These are phyloP conservation scores for Yamadazyma nakazawae DNA, from an alignment of 805 yeast genomes.

Conservation along the genomic window DNA sequence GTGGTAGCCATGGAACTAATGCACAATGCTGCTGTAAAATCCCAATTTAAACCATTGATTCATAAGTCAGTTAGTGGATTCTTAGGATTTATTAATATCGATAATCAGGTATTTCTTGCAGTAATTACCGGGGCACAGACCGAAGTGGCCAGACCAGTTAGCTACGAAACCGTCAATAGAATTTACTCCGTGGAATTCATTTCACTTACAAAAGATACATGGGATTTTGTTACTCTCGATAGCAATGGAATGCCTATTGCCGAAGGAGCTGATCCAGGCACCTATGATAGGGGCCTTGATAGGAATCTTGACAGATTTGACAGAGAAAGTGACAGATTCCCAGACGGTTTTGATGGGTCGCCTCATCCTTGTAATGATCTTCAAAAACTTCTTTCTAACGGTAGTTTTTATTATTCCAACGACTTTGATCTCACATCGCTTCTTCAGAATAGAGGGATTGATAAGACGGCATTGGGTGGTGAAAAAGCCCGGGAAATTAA, in stretches of 20 bases:
- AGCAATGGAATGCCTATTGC: slow-evolving; percentile 59
- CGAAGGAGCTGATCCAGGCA: slow-evolving; percentile 12
- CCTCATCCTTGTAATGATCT: slow-evolving; percentile 81
- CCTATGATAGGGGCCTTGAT: slow-evolving; percentile 5
- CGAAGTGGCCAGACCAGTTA: slow-evolving; percentile 79
- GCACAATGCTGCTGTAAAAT: slow-evolving; percentile 31
- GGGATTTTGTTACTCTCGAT: slow-evolving; percentile 79
- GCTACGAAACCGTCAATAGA: slow-evolving; percentile 73
- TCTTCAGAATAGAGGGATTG: slow-evolving; percentile 70
- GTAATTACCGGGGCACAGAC: slow-evolving; percentile 67
- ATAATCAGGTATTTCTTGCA: slow-evolving; percentile 66
- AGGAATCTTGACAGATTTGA: slow-evolving; percentile 17
- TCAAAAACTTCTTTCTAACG: slow-evolving; percentile 73
- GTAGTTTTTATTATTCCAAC: slow-evolving; percentile 88
- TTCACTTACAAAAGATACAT: slow-evolving; percentile 63
- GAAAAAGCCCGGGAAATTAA: slow-evolving; percentile 3
- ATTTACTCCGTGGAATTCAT: slow-evolving; percentile 86
- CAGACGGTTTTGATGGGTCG: slow-evolving; percentile 16
- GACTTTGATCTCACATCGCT: slow-evolving; percentile 91
- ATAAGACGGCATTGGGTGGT: slow-evolving; percentile 14
- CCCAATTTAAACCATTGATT: slow-evolving; percentile 37
- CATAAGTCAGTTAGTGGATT: slow-evolving; percentile 56
- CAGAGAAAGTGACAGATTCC: slow-evolving; percentile 10
- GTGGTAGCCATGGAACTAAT: slow-evolving; percentile 46
- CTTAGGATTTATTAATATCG: slow-evolving; percentile 74